A percentile compares a stretch with the other conserved stretches of the same genome.
These are phyloP conservation scores for Amanita subjunquillea DNA, from an alignment of 768 basidiomycete species.

Conservation along the genomic window DNA sequence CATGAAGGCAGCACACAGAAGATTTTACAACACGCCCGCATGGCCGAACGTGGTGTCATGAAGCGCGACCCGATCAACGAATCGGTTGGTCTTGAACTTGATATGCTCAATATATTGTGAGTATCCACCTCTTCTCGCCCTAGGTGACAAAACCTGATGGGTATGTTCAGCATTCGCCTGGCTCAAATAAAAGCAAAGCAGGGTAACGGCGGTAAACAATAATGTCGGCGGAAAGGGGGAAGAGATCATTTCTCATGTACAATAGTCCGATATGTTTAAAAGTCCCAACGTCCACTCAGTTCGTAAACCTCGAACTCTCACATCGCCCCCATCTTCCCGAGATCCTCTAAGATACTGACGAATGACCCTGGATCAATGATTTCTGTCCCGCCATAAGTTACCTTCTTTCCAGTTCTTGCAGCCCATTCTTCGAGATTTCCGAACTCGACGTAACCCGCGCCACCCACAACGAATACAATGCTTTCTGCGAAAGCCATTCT, in stretches of 20 bases:
- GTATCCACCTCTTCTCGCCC: constrained; percentile 13
- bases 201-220: constrained; percentile 40
- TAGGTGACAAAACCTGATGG: not conserved
- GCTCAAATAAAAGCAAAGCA: constrained; percentile 74
- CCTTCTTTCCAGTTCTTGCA: constrained; percentile 63
- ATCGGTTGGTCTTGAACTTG: constrained; percentile 68
- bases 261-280: not conserved
- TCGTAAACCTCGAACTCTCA: not conserved
- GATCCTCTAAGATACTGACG: constrained; percentile 53
- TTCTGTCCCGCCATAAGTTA: constrained; percentile 95
- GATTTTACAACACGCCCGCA: constrained; percentile 64
- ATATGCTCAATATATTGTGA: constrained; percentile 87
- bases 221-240: constrained; percentile 8
- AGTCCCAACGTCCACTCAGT: not conserved
- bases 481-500: constrained; percentile 81
- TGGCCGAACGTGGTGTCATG: constrained; percentile 60
- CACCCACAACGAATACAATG: constrained; percentile 91
- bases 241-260: not conserved
- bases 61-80: constrained; percentile 70
- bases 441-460: constrained; percentile 95
- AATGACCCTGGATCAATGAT: constrained; percentile 87
- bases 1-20: constrained; percentile 61
- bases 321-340: constrained; percentile 36
- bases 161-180: constrained; percentile 50
- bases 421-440: constrained; percentile 96